Evolutionary conservation across 129 eudicot genomes (phyloP).

Genomic region (Escallonia herrerae): DNA sequence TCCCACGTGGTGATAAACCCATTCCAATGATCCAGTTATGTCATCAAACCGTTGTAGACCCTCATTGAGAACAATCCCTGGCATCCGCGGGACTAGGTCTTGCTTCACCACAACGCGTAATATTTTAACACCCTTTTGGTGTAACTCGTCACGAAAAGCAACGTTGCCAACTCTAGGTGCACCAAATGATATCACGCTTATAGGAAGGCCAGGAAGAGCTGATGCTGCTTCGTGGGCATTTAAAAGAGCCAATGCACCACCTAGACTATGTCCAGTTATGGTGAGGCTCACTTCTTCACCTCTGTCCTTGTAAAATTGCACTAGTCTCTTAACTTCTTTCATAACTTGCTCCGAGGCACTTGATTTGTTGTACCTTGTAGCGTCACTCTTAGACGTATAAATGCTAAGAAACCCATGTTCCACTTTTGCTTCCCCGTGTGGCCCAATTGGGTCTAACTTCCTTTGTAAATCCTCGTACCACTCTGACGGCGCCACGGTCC

Average conservation of each 20-base stretch:
- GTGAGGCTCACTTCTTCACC: conserved; percentile 72
- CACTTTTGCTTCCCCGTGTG: conserved; percentile 46
- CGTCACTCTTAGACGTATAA: conserved; percentile 41
- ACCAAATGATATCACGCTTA: conserved; percentile 67
- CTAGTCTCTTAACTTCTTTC: conserved; percentile 38
- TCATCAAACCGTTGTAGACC: conserved; percentile 57
- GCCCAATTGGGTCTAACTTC: conserved; percentile 49
- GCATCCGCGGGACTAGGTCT: conserved; percentile 75
- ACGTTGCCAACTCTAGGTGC: conserved; percentile 83
- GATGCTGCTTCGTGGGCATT: conserved; percentile 65
- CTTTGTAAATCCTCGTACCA: conserved; percentile 76
- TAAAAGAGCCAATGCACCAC: conserved; percentile 70
- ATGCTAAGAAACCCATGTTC: conserved; percentile 71
- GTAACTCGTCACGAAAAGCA: conserved; percentile 57
- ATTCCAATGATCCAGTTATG: conserved; percentile 54
- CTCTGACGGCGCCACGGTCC: conserved; percentile 68
- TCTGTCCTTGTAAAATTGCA: conserved; percentile 23
- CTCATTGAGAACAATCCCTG: conserved; percentile 45
- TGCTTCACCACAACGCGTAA: conserved; percentile 60
- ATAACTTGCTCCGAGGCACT: conserved; percentile 68
- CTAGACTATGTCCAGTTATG: conserved; percentile 81
- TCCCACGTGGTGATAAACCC: conserved; percentile 85
- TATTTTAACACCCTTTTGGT: conserved; percentile 52
- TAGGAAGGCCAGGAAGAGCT: conserved; percentile 35
- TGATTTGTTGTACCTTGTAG: conserved; percentile 45